Evolutionary conservation across 805 yeast species (phyloP).

Genomic region (Starmerella gropengiesseri): DNA sequence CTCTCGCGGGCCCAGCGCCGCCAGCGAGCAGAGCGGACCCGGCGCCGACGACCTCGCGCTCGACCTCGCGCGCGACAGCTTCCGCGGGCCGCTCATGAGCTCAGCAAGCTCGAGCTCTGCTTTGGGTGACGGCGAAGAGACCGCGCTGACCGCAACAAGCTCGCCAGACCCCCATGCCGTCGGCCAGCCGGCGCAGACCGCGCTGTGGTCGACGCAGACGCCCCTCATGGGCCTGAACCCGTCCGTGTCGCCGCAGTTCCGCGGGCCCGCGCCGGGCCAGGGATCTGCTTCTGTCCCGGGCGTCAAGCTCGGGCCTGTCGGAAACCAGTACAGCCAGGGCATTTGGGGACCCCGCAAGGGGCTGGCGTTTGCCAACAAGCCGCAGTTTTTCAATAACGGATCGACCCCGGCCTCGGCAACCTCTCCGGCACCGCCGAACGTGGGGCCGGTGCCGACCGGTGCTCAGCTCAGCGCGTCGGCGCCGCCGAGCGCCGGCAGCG

Average conservation of each 20-base stretch:
- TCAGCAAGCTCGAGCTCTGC: constrained; percentile 16
- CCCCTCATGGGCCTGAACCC: constrained; percentile 11
- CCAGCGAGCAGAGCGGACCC: neutral
- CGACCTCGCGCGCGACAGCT: constrained; percentile 17
- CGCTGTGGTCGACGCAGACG: constrained; percentile 4
- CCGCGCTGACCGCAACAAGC: neutral
- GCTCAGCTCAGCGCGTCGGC: too few species aligned
- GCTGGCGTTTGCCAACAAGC: constrained; percentile 8
- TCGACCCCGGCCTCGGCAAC: constrained; percentile 4
- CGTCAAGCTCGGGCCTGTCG: constrained; percentile 3
- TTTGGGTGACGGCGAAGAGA: constrained; percentile 5
- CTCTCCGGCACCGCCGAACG: constrained; percentile 8
- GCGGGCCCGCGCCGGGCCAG: constrained; percentile 6
- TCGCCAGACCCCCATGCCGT: constrained; percentile 1
- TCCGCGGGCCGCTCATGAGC: constrained; percentile 23
- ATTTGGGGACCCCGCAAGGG: constrained; percentile 23
- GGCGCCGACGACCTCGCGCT: constrained; percentile 16
- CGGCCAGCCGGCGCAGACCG: neutral
- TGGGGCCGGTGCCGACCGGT: too few species aligned
- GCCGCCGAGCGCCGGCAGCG: too few species aligned
- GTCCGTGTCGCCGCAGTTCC: constrained; percentile 11
- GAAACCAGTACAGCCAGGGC: constrained; percentile 17
- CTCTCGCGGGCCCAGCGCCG: neutral
- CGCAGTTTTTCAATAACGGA: constrained; percentile 3
- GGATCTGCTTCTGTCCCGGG: neutral